These are phyloP conservation scores for Cryptococcus sp. DNA, from an alignment of 1,284 basidiomycete species.

Conservation along the genomic window DNA sequence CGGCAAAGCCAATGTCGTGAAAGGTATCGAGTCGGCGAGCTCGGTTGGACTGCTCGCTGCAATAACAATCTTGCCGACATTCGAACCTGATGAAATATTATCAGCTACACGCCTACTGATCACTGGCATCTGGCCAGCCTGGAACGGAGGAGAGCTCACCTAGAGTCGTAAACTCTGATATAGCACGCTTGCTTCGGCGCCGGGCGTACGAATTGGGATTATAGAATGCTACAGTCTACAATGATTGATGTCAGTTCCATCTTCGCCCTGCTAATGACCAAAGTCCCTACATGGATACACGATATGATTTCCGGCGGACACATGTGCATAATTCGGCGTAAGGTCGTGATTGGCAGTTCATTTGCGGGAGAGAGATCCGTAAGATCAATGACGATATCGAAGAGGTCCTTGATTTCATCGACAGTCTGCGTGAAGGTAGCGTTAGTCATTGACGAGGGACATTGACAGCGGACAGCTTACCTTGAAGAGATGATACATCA, in stretches of 20 bases:
- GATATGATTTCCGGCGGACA: slow-evolving; percentile 59
- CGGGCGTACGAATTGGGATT: slow-evolving; percentile 77
- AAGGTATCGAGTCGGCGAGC: slow-evolving; percentile 74
- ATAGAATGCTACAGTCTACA: slow-evolving; percentile 64
- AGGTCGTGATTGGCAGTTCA: slow-evolving; percentile 77
- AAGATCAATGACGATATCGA: slow-evolving; percentile 79
- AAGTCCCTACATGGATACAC: slow-evolving; percentile 29
- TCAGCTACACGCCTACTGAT: not conserved
- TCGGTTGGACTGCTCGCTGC: slow-evolving; percentile 58
- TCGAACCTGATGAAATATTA: slow-evolving; percentile 56
- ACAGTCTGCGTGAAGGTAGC: slow-evolving; percentile 26
- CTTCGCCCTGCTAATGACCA: slow-evolving; percentile 60
- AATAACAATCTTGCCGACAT: slow-evolving; percentile 61
- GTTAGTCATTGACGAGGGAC: slow-evolving; percentile 9
- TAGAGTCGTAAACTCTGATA: slow-evolving; percentile 57
- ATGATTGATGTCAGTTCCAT: slow-evolving; percentile 50
- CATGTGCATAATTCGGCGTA: slow-evolving; percentile 76
- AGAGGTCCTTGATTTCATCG: slow-evolving; percentile 53
- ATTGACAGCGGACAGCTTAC: slow-evolving; percentile 51
- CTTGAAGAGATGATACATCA: slow-evolving; percentile 81
- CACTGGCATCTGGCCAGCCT: too few species aligned
- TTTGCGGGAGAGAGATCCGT: slow-evolving; percentile 75
- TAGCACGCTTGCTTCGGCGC: slow-evolving; percentile 56
- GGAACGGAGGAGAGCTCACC: slow-evolving; percentile 66
- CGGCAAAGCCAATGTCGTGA: slow-evolving; percentile 55